Conservation (phyloP, 169 alveolate genomes). For the Eimeria maxima region DNA sequence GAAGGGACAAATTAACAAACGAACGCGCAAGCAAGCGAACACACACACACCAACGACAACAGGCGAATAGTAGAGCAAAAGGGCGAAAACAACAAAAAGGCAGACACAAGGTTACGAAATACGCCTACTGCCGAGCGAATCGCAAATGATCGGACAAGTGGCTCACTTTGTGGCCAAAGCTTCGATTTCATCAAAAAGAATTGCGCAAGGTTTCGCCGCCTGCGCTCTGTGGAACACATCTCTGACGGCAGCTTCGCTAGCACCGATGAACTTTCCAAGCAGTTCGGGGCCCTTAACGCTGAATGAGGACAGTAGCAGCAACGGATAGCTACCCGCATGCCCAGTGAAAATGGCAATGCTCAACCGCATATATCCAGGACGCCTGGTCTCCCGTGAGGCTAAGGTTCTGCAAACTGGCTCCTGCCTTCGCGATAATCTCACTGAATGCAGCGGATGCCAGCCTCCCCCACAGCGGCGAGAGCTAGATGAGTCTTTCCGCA, state of each 20-base stretch:
- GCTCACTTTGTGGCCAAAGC: constrained; percentile 91
- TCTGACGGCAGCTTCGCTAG: constrained; percentile 98
- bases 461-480: constrained; percentile 95
- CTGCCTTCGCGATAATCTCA: neutral
- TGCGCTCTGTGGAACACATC: constrained; percentile 98
- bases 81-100: neutral
- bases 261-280: constrained; percentile 99
- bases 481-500: constrained; percentile 98
- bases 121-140: neutral
- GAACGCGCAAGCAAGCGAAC: neutral
- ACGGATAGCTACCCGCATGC: neutral
- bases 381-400: neutral
- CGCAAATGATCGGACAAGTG: neutral
- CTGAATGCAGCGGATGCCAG: constrained; percentile 85
- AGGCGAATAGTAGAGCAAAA: neutral
- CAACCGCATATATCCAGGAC: neutral
- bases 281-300: constrained; percentile 93
- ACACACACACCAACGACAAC: neutral
- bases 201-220: constrained; percentile 98
- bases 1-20: neutral
- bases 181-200: constrained; percentile 99
- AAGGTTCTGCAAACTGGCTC: neutral
- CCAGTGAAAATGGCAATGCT: too few species aligned
- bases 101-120: neutral
- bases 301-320: neutral